phyloP scores from a whole-genome alignment of 331 rosid genomes.

The Rosa hybrid region DNA sequence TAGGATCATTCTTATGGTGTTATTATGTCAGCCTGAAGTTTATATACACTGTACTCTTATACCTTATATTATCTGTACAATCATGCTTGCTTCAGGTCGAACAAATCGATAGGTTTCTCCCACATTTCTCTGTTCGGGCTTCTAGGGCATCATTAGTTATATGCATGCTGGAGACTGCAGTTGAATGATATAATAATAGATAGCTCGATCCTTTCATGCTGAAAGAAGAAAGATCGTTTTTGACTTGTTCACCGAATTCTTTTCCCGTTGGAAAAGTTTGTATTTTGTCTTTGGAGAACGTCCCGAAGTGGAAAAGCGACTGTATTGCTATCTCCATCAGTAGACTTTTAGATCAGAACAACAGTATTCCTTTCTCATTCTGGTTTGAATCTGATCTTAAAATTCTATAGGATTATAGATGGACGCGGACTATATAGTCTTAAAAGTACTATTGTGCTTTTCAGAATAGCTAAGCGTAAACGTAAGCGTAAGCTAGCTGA shows the following conservation, averaged over 20 bases:
- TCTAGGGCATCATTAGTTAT: not conserved
- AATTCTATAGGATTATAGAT: not conserved
- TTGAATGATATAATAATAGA: not conserved
- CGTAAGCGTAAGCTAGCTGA: not conserved
- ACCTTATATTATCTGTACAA: not conserved
- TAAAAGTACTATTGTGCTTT: not conserved
- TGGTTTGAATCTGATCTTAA: not conserved
- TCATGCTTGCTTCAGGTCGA: not conserved
- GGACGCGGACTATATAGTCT: not conserved
- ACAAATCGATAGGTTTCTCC: not conserved
- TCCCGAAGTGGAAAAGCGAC: slow-evolving; percentile 15
- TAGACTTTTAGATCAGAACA: not conserved
- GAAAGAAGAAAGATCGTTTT: slow-evolving; percentile 13
- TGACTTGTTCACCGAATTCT: not conserved
- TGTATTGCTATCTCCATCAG: not conserved
- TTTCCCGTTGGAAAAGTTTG: slow-evolving; percentile 14
- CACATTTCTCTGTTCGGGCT: not conserved
- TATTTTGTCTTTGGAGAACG: not conserved
- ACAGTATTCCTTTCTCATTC: slow-evolving; percentile 7
- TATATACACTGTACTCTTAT: not conserved
- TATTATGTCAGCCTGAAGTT: slow-evolving; percentile 37
- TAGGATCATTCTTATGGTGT: slow-evolving; percentile 13
- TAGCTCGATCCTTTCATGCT: not conserved
- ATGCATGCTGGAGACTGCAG: not conserved
- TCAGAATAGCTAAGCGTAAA: not conserved